These are phyloP conservation scores for Solanum chiquidenum DNA, from an alignment of 257 asterid genomes.

Conservation along the genomic window DNA sequence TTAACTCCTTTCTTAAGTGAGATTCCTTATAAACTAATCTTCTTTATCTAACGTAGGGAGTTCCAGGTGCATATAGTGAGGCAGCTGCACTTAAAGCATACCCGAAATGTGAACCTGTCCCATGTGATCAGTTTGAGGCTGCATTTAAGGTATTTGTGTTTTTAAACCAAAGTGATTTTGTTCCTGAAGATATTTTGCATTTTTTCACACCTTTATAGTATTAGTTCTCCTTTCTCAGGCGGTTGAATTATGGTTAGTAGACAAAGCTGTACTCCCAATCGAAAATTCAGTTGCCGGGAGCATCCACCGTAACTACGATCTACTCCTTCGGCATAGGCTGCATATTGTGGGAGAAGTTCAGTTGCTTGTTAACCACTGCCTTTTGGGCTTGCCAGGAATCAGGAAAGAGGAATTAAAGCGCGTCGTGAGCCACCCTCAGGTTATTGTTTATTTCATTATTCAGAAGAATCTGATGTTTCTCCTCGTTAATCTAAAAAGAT, in stretches of 20 bases:
- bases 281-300: conserved; percentile 97
- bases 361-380: conserved; percentile 72
- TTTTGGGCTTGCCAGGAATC: conserved; percentile 79
- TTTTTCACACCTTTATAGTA: conserved; percentile 1
- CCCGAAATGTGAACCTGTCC: conserved; percentile 86
- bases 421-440: conserved; percentile 94
- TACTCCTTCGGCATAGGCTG: conserved; percentile 81
- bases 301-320: conserved; percentile 84
- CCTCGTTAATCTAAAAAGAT: neutral
- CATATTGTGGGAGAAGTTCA: conserved; percentile 94
- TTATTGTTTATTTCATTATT: conserved; percentile 11
- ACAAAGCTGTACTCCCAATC: conserved; percentile 87
- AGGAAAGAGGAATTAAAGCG: conserved; percentile 64
- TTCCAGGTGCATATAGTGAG: conserved; percentile 88
- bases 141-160: conserved; percentile 58
- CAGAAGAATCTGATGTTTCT: neutral
- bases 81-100: conserved; percentile 88
- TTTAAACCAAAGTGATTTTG: neutral
- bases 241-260: conserved; percentile 92
- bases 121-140: conserved; percentile 82
- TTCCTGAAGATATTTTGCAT: neutral
- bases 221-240: conserved; percentile 45
- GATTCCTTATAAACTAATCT: neutral
- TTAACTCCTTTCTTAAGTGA: neutral
- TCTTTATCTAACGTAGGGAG: conserved; percentile 37